Percentiles rank a stretch among this genome's conserved stretches.
Evolutionary conservation across 371 early-diverging fungal species (phyloP).

Genomic region (Gilbertella persicaria): DNA sequence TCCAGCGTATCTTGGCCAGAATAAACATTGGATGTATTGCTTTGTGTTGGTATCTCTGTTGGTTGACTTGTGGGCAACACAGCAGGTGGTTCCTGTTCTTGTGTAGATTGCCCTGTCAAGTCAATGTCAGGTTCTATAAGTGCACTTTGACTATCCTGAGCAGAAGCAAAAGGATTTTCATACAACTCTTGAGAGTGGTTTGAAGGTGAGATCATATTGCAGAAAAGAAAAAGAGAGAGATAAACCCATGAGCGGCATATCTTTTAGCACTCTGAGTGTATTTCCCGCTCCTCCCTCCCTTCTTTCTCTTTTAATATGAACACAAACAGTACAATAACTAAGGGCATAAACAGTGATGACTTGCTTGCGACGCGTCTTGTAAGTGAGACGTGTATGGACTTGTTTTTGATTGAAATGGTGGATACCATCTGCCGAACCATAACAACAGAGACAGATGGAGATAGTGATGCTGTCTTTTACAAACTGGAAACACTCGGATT

Average conservation of each 20-base stretch:
- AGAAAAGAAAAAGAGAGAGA: not conserved
- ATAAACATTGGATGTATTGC: conserved; percentile 5
- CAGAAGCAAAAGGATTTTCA: conserved; percentile 29
- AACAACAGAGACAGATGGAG: conserved; percentile 64
- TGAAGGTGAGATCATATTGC: no score
- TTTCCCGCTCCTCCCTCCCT: not conserved
- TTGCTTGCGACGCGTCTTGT: conserved; percentile 35
- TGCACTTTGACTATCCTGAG: conserved; percentile 15
- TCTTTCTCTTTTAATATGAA: not conserved
- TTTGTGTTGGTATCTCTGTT: not conserved
- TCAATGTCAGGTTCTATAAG: conserved; percentile 34
- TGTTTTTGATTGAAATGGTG: conserved; percentile 80
- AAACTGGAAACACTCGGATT: conserved; percentile 90
- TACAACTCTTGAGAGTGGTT: conserved; percentile 3
- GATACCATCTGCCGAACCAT: conserved; percentile 65
- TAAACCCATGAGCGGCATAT: not conserved
- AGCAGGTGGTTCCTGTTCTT: conserved; percentile 18
- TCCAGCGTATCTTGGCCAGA: conserved; percentile 76
- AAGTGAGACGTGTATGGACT: conserved; percentile 70
- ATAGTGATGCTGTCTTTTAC: conserved; percentile 78
- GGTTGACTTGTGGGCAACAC: conserved; percentile 6
- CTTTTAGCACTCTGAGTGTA: not conserved
- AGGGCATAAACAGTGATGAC: not conserved
- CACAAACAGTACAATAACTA: no score
- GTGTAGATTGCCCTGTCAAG: conserved; percentile 35